Percentiles rank a stretch among this genome's conserved stretches.
These are phyloP conservation scores for Paecilomyces dactylethromorphus DNA, from an alignment of 2,329 filamentous ascomycete genomes.

Conservation along the genomic window DNA sequence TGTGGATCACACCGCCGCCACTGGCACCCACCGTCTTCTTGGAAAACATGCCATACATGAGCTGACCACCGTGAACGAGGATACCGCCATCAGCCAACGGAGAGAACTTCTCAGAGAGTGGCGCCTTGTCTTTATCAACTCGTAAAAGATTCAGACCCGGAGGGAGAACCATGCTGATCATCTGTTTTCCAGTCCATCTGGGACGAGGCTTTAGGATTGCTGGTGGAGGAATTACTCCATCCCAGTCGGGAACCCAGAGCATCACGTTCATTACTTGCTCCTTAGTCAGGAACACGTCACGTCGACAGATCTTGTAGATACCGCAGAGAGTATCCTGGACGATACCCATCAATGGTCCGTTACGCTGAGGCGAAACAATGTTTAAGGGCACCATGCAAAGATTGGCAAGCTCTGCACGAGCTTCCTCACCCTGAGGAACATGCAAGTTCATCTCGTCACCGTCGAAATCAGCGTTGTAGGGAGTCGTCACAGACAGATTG, in stretches of 20 bases:
- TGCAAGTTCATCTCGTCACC: constrained; percentile 99
- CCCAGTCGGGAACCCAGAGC: constrained; percentile 97
- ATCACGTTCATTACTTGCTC: constrained; percentile 94
- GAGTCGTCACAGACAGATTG: constrained; percentile 94
- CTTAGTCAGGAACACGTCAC: constrained; percentile 84
- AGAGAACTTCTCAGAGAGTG: constrained; percentile 46
- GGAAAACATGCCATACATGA: constrained; percentile 82
- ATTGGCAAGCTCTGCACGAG: constrained; percentile 86
- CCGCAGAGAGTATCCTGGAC: constrained; percentile 96
- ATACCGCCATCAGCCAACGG: constrained; percentile 71
- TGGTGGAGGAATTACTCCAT: constrained; percentile 85
- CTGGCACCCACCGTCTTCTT: constrained; percentile 94
- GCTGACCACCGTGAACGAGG: constrained; percentile 76
- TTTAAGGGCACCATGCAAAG: constrained; percentile 97
- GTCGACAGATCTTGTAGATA: constrained; percentile 91
- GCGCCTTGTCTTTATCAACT: constrained; percentile 54
- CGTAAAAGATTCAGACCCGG: constrained; percentile 72
- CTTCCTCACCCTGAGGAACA: constrained; percentile 96
- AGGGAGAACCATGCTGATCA: constrained; percentile 89
- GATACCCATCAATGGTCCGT: constrained; percentile 97
- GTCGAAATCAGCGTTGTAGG: constrained; percentile 99
- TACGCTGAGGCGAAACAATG: constrained; percentile 95
- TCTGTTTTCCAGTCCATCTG: constrained; percentile 96
- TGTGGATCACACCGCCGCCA: constrained; percentile 85
- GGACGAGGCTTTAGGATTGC: constrained; percentile 91